Percentiles rank a stretch among this genome's conserved stretches.
Evolutionary conservation across 2,329 filamentous ascomycete species (phyloP).

Genomic region (Cytospora paraplurivora): DNA sequence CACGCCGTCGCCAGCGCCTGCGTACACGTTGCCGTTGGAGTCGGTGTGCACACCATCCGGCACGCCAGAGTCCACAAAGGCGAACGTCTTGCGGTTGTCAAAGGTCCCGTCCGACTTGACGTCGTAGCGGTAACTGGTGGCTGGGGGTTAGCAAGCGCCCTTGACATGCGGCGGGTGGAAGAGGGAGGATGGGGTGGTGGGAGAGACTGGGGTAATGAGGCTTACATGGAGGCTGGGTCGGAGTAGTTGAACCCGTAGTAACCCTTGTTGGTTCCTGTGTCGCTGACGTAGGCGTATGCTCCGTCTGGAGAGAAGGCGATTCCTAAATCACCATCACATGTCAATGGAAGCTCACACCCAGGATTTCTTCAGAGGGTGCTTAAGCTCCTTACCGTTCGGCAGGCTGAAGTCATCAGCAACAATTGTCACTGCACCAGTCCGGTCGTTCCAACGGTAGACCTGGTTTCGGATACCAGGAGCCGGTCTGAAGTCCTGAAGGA

Average conservation of each 20-base stretch:
- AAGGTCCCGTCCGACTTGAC: conserved; percentile 47
- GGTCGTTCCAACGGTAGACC: conserved; percentile 58
- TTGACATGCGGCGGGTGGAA: conserved; percentile 30
- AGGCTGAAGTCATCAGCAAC: conserved; percentile 60
- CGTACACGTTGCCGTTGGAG: conserved; percentile 56
- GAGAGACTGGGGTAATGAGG: conserved; percentile 20
- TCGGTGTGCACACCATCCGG: conserved; percentile 63
- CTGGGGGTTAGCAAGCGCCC: neutral
- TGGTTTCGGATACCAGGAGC: conserved; percentile 56
- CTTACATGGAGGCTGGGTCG: conserved; percentile 51
- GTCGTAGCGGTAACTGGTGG: conserved; percentile 45
- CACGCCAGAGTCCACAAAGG: conserved; percentile 53
- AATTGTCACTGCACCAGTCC: conserved; percentile 52
- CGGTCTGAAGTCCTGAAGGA: conserved; percentile 59
- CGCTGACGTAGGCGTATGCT: conserved; percentile 53
- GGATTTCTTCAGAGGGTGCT: no score
- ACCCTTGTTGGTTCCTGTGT: conserved; percentile 53
- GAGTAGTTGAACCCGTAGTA: conserved; percentile 47
- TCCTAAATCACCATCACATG: conserved; percentile 36
- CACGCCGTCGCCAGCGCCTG: conserved; percentile 53
- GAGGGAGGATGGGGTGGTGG: neutral
- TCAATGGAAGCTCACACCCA: neutral
- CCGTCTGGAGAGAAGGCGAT: conserved; percentile 57
- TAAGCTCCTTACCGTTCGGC: conserved; percentile 49
- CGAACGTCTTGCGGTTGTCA: conserved; percentile 53